Base-by-base conservation (phyloP, 1,284 basidiomycete genomes). In the Ceratobasidium sp. region DNA sequence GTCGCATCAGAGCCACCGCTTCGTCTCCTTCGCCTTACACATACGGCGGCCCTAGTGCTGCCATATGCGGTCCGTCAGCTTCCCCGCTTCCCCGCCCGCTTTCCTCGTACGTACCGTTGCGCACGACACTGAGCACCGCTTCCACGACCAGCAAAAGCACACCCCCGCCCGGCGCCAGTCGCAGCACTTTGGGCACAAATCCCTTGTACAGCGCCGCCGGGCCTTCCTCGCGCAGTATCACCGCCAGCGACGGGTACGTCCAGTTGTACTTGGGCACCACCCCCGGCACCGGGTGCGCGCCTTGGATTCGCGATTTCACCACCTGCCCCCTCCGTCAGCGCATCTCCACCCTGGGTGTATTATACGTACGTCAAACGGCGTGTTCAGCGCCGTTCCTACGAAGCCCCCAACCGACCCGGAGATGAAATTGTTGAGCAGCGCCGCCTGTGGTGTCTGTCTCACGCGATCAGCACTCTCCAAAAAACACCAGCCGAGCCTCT, bases 281-380 rank as follows among this genome's bases (percentile, higher is more conserved):
- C 43, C 92, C 82, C 39, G 82, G 88, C 39, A 91, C 87, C 77
- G 88, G 80, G 76, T 85, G 87, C 61, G 85, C 83, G 71, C 93
- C 92, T 81, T 97, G 95, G 69, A 99, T 96, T 71, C 97, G 90
- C 26, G 94, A 96, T 83, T 99, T 99, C 76, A 98, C 94, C 73
- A 99, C 94, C 86, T 96, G 80, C 57, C 8, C 18, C 78, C 77
- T 73, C 62, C 26, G 26, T 53, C 58, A 71, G 61, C 55, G 73
- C 1, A 21, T 21, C 18, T 41, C 57, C 16, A 3, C 12, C 12
- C 5, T 60, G 71, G 69, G 45, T n/a, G 23, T 39, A 53, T 23
- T 26, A 55, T 34, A 34, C 78, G 78, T 78, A 86, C 88, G 79
- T 89, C 88, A 74, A 89, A 89, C 84, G 92, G 93, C 14, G 92